Base-by-base conservation (phyloP, 1,284 basidiomycete species). In the Fistulinella cinereoalba region DNA sequence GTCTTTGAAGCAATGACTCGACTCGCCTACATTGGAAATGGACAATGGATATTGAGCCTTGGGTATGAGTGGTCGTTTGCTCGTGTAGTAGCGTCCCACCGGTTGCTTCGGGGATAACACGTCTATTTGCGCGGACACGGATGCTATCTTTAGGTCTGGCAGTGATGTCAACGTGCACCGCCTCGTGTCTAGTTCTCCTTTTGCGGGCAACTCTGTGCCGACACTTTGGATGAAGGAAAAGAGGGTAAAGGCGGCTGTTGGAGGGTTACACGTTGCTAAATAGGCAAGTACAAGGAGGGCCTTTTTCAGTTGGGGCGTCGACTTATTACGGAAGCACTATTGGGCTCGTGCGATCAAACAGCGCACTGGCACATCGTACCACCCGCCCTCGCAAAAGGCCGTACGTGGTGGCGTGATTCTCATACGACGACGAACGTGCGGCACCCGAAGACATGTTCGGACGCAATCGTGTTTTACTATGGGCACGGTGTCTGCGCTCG, bases 21-120 rank as follows among this genome's bases (percentile, higher is more conserved):
- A n/a, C n/a, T n/a, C n/a, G n/a, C n/a, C n/a, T n/a, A n/a, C 41
- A 53, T 52, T 6, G 25, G 25, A 27, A 12, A 21, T 13, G 33
- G 15, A 18, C 15, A 18, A 34, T n/a, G n/a, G n/a, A n/a, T n/a
- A n/a, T n/a, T n/a, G n/a, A n/a, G n/a, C n/a, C n/a, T n/a, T n/a
- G n/a, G n/a, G n/a, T n/a, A n/a, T n/a, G n/a, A n/a, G n/a, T n/a
- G n/a, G n/a, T n/a, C n/a, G n/a, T n/a, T n/a, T n/a, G n/a, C n/a
- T n/a, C n/a, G n/a, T n/a, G n/a, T n/a, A n/a, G n/a, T n/a, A n/a
- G n/a, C n/a, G n/a, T n/a, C n/a, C n/a, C n/a, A n/a, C n/a, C n/a
- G n/a, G n/a, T n/a, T n/a, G 7, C n/a, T 36, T 47, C 58, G 56
- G 56, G 43, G 56, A 57, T 57, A 61, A 29, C n/a, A 43, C 22